Evolutionary conservation across 1,284 basidiomycete genomes (phyloP), one percentile per base, ranked within the genome.

Genomic region (Phenoliferia sp.): DNA sequence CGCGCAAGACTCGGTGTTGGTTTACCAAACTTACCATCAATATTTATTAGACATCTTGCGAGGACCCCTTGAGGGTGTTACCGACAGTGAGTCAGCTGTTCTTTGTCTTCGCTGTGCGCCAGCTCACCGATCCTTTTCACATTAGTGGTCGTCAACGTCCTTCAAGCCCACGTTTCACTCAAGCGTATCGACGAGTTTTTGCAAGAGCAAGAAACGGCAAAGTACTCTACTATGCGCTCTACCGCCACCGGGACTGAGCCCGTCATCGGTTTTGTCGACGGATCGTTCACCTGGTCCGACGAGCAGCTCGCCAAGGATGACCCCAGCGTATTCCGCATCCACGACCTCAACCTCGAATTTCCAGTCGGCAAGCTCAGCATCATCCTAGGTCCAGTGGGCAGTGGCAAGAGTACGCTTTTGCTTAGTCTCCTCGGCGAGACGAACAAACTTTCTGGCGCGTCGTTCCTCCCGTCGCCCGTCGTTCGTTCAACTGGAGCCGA

Each of bases 341-440:
- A 79, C 4, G 77, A 82, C 50, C 73, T 91, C 65, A 80, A 86
- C 72, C 75, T 90, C 58, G 74, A 70, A 16, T 88, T 89, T 70
- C 87, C 87, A 1, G 69, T 78, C 26, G 85, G 85, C 4, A n/a
- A 52, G 39, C 75, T 82, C 22, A 79, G 76, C 61, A 73, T 82
- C 59, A 70, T 82, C 26, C 75, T 79, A 32, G 81, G 82, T 1
- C 70, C 71, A 3, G 77, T 75, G 29, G 84, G 83, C 6, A 80
- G 77, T 2, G 84, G 84, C 34, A 82, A 82, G 74, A 77, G 79
- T 3, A 78, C 80, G 3, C 66, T 82, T 48, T 76, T 70, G 83
- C 86, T 79, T 80, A 83, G 72, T 17, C 88, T 74, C 83, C 88
- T 68, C 84, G 88, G 80, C 34, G 84, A 85, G 74, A 83, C 82